Evolutionary conservation across 208 protist genomes (phyloP).

Genomic region (Porcisia hertigi): DNA sequence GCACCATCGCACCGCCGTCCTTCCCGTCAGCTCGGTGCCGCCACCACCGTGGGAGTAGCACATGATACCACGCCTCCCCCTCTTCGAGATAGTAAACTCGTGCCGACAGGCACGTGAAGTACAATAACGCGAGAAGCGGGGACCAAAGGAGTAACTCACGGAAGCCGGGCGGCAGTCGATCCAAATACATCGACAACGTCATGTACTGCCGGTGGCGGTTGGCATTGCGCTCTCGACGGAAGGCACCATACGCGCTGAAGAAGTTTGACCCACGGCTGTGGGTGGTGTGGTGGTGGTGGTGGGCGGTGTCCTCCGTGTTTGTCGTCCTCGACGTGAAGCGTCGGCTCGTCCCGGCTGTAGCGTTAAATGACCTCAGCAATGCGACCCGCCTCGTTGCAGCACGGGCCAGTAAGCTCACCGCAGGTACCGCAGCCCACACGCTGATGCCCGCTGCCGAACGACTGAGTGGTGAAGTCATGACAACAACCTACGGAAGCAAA

Average conservation of each 20-base stretch:
- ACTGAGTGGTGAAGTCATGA: neutral
- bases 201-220: constrained; percentile 15
- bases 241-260: constrained; percentile 18
- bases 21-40: neutral
- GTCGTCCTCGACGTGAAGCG: neutral
- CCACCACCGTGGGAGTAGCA: constrained; percentile 18
- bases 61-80: constrained; percentile 32
- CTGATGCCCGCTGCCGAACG: neutral
- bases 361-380: neutral
- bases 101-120: constrained; percentile 56
- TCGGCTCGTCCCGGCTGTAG: neutral
- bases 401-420: neutral
- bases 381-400: neutral
- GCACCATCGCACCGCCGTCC: neutral
- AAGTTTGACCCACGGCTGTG: neutral
- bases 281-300: too few relatives aligned
- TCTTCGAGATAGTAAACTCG: constrained; percentile 52
- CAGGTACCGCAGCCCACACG: neutral
- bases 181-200: constrained; percentile 52
- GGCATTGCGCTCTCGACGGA: constrained; percentile 6
- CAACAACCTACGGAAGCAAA: neutral
- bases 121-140: constrained; percentile 41
- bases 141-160: constrained; percentile 59
- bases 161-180: constrained; percentile 44
- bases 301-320: neutral